Percentiles rank a stretch among this genome's conserved stretches.
Conservation (phyloP, 2,329 filamentous ascomycete species). For the Zelopaecilomyces penicillatus region DNA sequence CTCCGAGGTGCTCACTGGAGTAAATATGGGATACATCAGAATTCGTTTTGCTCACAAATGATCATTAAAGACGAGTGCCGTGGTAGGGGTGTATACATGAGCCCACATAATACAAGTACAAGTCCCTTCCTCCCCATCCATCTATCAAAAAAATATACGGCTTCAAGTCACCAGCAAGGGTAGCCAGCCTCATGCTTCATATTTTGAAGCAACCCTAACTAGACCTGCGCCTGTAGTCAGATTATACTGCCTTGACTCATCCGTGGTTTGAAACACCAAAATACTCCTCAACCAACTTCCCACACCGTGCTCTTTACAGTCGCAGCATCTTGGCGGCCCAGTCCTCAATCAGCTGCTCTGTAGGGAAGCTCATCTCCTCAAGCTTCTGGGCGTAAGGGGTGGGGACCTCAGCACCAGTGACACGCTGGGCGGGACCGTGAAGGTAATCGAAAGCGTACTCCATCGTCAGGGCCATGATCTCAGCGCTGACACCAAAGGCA, state of each 20-base stretch:
- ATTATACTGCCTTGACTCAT: neutral
- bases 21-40: too few relatives aligned
- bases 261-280: too few relatives aligned
- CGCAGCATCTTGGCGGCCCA: constrained; percentile 85
- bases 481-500: constrained; percentile 82
- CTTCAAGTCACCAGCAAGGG: constrained; percentile 13
- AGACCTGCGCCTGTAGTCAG: too few relatives aligned
- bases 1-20: too few relatives aligned
- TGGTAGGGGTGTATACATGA: constrained; percentile 27
- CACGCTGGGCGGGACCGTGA: constrained; percentile 82
- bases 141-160: constrained; percentile 25
- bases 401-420: constrained; percentile 94
- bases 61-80: constrained; percentile 21
- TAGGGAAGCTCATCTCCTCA: constrained; percentile 93
- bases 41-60: constrained; percentile 1
- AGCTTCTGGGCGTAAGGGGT: constrained; percentile 90
- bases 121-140: constrained; percentile 24
- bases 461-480: constrained; percentile 90
- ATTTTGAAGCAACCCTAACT: constrained; percentile 3
- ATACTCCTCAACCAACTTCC: neutral
- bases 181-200: constrained; percentile 10
- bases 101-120: constrained; percentile 35
- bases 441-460: constrained; percentile 99
- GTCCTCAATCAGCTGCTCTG: constrained; percentile 75
- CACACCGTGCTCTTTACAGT: constrained; percentile 43